phyloP scores from a whole-genome alignment of 73 alveolate genomes.

The Tetrahymena thermophila region DNA sequence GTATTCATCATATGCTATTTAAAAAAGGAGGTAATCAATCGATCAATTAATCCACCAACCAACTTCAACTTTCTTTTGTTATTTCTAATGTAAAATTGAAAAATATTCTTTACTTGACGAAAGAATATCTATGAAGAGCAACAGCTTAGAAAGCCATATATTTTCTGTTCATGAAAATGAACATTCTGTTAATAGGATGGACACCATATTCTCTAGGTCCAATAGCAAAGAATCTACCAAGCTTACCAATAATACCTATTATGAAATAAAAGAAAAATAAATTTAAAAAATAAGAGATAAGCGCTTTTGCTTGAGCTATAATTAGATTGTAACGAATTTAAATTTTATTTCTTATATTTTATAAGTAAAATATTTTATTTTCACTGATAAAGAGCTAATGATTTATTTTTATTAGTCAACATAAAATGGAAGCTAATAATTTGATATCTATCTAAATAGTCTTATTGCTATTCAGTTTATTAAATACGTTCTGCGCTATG shows the following conservation, averaged over 20 bases:
- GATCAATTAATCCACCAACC: too few relatives aligned
- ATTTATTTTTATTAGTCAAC: neutral
- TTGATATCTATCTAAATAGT: neutral
- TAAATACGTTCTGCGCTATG: neutral
- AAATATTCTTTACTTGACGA: conserved; percentile 4
- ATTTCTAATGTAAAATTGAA: too few relatives aligned
- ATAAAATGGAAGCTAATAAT: neutral
- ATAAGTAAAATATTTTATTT: too few relatives aligned
- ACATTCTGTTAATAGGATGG: conserved; percentile 34
- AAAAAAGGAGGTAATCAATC: neutral
- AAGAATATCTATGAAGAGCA: conserved; percentile 37
- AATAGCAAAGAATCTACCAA: conserved; percentile 40
- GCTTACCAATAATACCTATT: conserved; percentile 23
- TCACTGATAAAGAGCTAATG: neutral
- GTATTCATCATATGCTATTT: neutral
- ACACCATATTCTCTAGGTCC: conserved; percentile 49
- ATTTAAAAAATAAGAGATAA: neutral
- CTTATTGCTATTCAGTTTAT: neutral
- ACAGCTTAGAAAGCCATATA: conserved; percentile 13
- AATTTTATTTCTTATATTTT: neutral
- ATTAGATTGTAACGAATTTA: neutral
- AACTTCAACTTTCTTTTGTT: neutral
- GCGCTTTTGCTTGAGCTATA: neutral
- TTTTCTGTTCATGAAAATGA: conserved; percentile 31
- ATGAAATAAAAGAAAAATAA: neutral